phyloP scores from a whole-genome alignment of 768 basidiomycete species.

The Suillus subaureus region DNA sequence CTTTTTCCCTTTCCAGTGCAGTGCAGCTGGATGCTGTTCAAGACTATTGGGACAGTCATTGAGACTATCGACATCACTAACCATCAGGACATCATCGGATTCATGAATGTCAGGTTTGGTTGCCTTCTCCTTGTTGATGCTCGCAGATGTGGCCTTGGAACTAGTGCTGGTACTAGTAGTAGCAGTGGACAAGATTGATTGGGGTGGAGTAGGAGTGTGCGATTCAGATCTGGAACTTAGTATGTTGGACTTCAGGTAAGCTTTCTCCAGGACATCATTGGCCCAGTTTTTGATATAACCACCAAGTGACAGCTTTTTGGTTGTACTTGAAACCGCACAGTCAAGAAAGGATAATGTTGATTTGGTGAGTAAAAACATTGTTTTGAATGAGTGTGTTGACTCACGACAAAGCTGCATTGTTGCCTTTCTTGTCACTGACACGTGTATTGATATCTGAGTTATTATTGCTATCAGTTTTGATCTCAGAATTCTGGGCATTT shows the following conservation, averaged over 20 bases:
- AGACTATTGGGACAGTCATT: background rate
- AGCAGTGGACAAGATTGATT: background rate
- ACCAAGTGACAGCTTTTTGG: background rate
- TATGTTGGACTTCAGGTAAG: background rate
- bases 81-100: background rate
- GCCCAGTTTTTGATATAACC: constrained; percentile 6
- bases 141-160: background rate
- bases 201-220: background rate
- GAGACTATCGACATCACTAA: background rate
- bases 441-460: background rate
- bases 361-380: constrained; percentile 11
- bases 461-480: too few species aligned
- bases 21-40: background rate
- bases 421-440: background rate
- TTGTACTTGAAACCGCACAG: background rate
- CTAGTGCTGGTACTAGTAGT: background rate
- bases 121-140: background rate
- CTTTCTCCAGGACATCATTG: background rate
- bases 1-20: background rate
- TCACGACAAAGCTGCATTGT: background rate
- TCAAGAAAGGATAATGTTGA: constrained; percentile 9
- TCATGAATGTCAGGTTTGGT: background rate
- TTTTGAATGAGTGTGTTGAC: background rate
- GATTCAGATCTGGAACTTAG: too few species aligned
- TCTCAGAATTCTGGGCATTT: too few species aligned